phyloP scores from a whole-genome alignment of 78 protist species.

The Emiliania huxleyi region DNA sequence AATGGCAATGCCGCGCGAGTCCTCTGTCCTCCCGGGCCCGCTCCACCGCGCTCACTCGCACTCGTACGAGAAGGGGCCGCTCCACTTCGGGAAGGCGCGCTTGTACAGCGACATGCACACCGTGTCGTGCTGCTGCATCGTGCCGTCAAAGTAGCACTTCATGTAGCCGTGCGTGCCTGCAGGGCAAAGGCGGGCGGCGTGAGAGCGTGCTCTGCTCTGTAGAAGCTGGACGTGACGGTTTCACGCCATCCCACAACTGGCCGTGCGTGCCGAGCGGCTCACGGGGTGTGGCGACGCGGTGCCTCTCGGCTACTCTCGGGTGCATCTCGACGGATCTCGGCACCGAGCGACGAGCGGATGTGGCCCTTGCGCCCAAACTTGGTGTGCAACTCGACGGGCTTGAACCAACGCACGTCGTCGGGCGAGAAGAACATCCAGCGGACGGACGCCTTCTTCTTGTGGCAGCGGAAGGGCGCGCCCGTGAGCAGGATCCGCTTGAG shows the following conservation, averaged over 20 bases:
- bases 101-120: constrained; percentile 94
- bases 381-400: constrained; percentile 94
- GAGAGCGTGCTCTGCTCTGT: background rate
- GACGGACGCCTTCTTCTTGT: constrained; percentile 75
- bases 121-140: constrained; percentile 81
- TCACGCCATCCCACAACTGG: background rate
- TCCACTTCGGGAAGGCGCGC: constrained; percentile 94
- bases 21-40: too few species aligned
- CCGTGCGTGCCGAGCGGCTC: too few species aligned
- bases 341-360: constrained; percentile 89
- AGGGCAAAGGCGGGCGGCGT: too few species aligned
- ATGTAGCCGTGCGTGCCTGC: constrained; percentile 91
- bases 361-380: constrained; percentile 91
- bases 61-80: background rate
- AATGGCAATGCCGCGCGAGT: too few species aligned
- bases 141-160: constrained; percentile 85
- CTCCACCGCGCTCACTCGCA: too few species aligned
- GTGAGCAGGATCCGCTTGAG: constrained; percentile 88
- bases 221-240: background rate
- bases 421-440: constrained; percentile 91
- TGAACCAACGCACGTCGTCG: constrained; percentile 95
- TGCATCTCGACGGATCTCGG: too few species aligned
- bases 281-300: too few species aligned
- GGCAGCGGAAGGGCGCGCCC: constrained; percentile 84
- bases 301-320: constrained; percentile 33